A percentile compares a stretch with the other conserved stretches of the same genome.
These are phyloP conservation scores for Alternaria angustiovoidea DNA, from an alignment of 2,329 filamentous ascomycete genomes.

Conservation along the genomic window DNA sequence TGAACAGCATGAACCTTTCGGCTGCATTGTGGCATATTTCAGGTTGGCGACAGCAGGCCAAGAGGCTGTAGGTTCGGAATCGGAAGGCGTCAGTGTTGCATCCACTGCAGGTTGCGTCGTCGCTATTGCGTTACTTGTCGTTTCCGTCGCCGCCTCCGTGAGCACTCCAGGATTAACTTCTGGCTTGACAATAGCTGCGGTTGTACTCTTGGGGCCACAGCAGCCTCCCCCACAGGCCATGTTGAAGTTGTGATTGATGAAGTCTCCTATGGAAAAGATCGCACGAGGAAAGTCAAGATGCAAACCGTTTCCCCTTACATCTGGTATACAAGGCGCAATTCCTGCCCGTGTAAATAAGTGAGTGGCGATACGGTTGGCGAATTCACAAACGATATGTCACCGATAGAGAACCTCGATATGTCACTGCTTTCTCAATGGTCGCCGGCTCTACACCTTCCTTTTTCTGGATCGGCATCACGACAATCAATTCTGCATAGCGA, in stretches of 20 bases:
- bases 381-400: slow-evolving; percentile 14
- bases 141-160: background rate
- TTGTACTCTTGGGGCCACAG: slow-evolving; percentile 12
- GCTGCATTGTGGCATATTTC: background rate
- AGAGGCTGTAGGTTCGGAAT: background rate
- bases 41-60: background rate
- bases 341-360: background rate
- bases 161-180: background rate
- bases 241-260: background rate
- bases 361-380: background rate
- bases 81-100: background rate
- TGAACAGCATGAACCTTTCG: background rate
- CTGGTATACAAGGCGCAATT: background rate
- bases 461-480: background rate
- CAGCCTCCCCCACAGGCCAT: slow-evolving; percentile 29
- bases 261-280: background rate
- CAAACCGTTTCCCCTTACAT: background rate
- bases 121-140: background rate
- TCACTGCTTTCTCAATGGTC: slow-evolving; percentile 15
- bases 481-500: background rate
- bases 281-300: background rate
- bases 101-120: background rate
- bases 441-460: background rate
- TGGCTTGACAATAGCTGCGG: background rate
- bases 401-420: slow-evolving; percentile 17